A percentile compares a stretch with the other conserved stretches of the same genome.
Evolutionary conservation across 768 basidiomycete genomes (phyloP).

Genomic region (Polyporus arcularius): DNA sequence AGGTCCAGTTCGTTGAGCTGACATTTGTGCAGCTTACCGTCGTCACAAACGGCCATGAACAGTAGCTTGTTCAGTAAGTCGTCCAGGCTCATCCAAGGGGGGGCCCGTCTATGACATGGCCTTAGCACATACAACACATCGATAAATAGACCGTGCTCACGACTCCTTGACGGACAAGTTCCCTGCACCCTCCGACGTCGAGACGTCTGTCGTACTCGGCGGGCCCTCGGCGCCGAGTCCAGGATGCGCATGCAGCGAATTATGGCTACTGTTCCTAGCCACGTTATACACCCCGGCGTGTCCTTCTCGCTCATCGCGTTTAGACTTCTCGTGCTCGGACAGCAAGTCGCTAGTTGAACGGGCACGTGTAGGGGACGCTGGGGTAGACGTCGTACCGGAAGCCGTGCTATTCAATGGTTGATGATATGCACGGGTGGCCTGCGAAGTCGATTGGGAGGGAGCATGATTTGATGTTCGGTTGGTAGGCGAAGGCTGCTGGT

Average conservation of each 20-base stretch:
- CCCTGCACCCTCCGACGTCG: conserved; percentile 22
- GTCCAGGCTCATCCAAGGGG: conserved; percentile 75
- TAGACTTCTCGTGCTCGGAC: conserved; percentile 37
- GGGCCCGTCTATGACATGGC: conserved; percentile 44
- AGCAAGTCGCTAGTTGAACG: conserved; percentile 58
- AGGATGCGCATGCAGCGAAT: conserved; percentile 11
- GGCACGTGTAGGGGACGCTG: conserved; percentile 53
- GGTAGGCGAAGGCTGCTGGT: conserved; percentile 27
- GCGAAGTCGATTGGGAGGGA: conserved; percentile 19
- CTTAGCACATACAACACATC: not conserved
- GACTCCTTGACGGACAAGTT: conserved; percentile 43
- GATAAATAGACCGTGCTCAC: conserved; percentile 38
- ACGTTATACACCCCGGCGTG: conserved; percentile 5
- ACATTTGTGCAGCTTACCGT: conserved; percentile 51
- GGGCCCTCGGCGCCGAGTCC: conserved; percentile 13
- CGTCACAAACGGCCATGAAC: conserved; percentile 81
- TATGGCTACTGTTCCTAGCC: conserved; percentile 11
- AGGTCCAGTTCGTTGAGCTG: not conserved
- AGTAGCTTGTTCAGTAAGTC: conserved; percentile 81
- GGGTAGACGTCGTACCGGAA: conserved; percentile 32
- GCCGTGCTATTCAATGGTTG: not conserved
- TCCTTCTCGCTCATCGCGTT: conserved; percentile 23
- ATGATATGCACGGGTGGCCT: conserved; percentile 11
- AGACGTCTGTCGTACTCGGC: conserved; percentile 21
- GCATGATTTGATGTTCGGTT: conserved; percentile 29